Conservation (phyloP, 768 basidiomycete genomes). For the Mycena latifolia region DNA sequence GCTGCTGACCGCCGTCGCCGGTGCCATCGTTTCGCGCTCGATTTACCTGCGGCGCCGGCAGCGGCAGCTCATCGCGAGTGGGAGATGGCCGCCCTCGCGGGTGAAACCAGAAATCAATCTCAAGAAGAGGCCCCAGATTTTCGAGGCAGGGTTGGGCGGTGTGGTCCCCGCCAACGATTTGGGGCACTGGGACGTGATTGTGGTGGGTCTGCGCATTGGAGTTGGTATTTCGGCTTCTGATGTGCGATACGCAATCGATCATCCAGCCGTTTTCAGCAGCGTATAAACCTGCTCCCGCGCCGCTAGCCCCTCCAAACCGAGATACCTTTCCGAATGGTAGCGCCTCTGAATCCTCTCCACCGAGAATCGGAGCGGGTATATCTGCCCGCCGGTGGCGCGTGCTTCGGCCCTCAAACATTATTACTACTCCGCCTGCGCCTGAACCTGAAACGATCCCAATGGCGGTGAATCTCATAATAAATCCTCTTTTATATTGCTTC, state of each 20-base stretch:
- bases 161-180: not conserved
- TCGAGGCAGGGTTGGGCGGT: not conserved
- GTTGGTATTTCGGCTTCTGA: not conserved
- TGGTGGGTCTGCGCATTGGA: not conserved
- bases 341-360: not conserved
- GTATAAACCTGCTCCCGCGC: not conserved
- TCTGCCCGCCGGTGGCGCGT: not conserved
- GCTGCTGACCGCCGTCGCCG: constrained; percentile 6
- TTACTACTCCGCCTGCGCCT: too few relatives aligned
- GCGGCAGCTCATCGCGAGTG: constrained; percentile 3
- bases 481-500: not conserved
- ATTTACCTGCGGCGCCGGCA: constrained; percentile 13
- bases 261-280: not conserved
- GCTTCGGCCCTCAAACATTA: not conserved
- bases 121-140: constrained; percentile 1
- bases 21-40: constrained; percentile 6
- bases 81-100: not conserved
- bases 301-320: too few relatives aligned
- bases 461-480: not conserved
- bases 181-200: not conserved
- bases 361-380: not conserved
- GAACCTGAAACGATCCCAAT: not conserved
- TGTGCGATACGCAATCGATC: too few relatives aligned
- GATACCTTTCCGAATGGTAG: not conserved
- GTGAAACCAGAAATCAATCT: not conserved